A percentile compares a stretch with the other conserved stretches of the same genome.
These are phyloP conservation scores for Lachancea waltii DNA, from an alignment of 805 yeast species.

Conservation along the genomic window DNA sequence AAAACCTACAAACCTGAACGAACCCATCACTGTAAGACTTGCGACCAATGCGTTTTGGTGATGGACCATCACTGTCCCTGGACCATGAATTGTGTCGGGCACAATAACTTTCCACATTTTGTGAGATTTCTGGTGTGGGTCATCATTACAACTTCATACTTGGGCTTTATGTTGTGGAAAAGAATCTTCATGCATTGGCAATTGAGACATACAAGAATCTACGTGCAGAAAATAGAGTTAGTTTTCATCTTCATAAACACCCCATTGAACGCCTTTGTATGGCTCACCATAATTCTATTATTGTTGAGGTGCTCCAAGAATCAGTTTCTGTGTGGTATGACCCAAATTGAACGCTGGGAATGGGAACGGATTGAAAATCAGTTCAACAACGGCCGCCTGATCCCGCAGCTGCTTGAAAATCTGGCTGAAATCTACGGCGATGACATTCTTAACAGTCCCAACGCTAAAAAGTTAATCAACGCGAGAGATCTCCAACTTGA, in stretches of 20 bases:
- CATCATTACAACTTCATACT: conserved; percentile 42
- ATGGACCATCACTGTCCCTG: conserved; percentile 97
- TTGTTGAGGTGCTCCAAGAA: conserved; percentile 55
- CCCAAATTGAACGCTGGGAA: conserved; percentile 94
- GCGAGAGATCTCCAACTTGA: conserved; percentile 42
- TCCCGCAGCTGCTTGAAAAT: conserved; percentile 41
- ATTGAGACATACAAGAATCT: conserved; percentile 42
- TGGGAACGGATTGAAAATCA: conserved; percentile 70
- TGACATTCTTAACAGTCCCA: conserved; percentile 12
- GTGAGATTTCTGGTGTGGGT: conserved; percentile 70
- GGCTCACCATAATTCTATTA: conserved; percentile 52
- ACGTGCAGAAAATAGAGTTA: conserved; percentile 47
- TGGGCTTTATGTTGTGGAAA: conserved; percentile 37
- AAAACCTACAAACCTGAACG: conserved; percentile 70
- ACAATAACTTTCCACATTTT: conserved; percentile 70
- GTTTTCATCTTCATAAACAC: conserved; percentile 47
- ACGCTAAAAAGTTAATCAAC: conserved; percentile 13
- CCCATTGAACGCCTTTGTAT: conserved; percentile 53
- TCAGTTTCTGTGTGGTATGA: conserved; percentile 55
- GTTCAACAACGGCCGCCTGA: conserved; percentile 45
- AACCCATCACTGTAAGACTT: conserved; percentile 78
- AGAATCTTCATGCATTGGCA: conserved; percentile 42
- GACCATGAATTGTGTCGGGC: conserved; percentile 89
- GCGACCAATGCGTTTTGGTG: conserved; percentile 64
- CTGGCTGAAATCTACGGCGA: conserved; percentile 36